Base-by-base conservation (phyloP, 805 yeast species). In the Cyberlindnera suaveolens region DNA sequence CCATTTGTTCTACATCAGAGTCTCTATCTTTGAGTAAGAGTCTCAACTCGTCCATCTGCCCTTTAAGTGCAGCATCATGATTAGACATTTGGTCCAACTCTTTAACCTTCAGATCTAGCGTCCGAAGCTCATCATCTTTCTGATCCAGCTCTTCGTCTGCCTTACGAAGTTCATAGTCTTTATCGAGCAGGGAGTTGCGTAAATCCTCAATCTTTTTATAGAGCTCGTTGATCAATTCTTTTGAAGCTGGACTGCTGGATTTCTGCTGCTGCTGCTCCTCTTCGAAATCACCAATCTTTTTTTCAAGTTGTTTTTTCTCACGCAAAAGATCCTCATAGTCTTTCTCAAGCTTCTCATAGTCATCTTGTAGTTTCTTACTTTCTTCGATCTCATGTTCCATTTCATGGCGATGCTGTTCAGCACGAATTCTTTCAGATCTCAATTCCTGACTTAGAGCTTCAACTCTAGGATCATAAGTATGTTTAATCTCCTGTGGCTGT, bases 81-180 rank as follows among this genome's bases (percentile, higher is more conserved):
- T 15, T 14, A 23, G 52, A 45, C 15, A 43, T 37, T 38, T 48
- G 46, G 18, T 48, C 42, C 6, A 41, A n/a, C 11, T 52, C 53
- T 20, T 51, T 42, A 3, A 50, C 16, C 41, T 47, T 35, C 29
- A 46, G 47, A 27, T 51, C 52, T 13, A 54, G 39, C 3, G 42
- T 40, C 32, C 51, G 52, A 16, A 52, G 34, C 30, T 47, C 43
- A 5, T 51, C 51, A 3, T 47, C 43, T 32, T 49, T 41, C 20
- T 45, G 47, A 10, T 57, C 57, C 26, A 61, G 38, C 13, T 53
- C 50, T 14, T 52, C 42, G 11, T 52, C 53, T 39, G 43, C 50
- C 3, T 45, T 45, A n/a, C 53, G 54, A 5, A 56, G 6, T 10
- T 50, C 53, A 27, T 44, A 39, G 2, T 46, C 48, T n/a, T 33